phyloP scores from a whole-genome alignment of 31 red algal genomes.

The Porphyra umbilicalis region DNA sequence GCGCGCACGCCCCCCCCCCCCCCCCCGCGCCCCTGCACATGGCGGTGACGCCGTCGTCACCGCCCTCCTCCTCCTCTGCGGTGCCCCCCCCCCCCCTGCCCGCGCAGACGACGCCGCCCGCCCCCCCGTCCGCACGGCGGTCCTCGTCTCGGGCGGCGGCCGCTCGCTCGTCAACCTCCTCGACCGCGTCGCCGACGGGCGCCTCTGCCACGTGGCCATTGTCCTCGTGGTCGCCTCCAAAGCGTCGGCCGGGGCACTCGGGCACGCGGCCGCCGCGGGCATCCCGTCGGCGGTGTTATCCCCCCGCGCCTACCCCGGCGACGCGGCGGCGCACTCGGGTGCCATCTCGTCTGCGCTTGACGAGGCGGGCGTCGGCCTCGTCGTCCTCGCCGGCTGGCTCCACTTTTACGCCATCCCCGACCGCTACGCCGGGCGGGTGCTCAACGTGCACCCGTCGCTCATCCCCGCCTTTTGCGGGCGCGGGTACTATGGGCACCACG shows the following conservation, averaged over 20 bases:
- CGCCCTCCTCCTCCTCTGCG: no score
- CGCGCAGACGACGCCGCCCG: background rate
- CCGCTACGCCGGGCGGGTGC: slow-evolving; percentile 66
- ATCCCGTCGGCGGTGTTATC: slow-evolving; percentile 54
- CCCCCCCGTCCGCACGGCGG: slow-evolving; percentile 29
- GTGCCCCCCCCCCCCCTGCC: no score
- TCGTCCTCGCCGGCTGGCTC: slow-evolving; percentile 97
- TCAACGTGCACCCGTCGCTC: slow-evolving; percentile 98
- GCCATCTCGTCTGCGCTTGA: slow-evolving; percentile 50
- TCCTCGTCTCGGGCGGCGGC: slow-evolving; percentile 88
- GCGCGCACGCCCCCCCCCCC: no score
- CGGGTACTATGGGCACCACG: slow-evolving; percentile 85
- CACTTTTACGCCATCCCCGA: slow-evolving; percentile 94
- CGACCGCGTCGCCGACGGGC: slow-evolving; percentile 19
- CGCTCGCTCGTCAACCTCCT: slow-evolving; percentile 92
- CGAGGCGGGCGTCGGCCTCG: slow-evolving; percentile 60
- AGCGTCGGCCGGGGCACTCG: slow-evolving; percentile 48
- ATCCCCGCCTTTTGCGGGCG: slow-evolving; percentile 97
- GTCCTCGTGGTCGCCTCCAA: slow-evolving; percentile 66
- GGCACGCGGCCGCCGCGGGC: slow-evolving; percentile 27
- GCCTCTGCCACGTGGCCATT: slow-evolving; percentile 34
- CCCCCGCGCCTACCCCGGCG: slow-evolving; percentile 26
- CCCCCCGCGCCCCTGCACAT: no score
- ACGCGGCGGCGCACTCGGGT: slow-evolving; percentile 3
- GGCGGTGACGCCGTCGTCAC: no score